phyloP scores from a whole-genome alignment of 768 basidiomycete genomes.

The Strobilomyces dryophilus region DNA sequence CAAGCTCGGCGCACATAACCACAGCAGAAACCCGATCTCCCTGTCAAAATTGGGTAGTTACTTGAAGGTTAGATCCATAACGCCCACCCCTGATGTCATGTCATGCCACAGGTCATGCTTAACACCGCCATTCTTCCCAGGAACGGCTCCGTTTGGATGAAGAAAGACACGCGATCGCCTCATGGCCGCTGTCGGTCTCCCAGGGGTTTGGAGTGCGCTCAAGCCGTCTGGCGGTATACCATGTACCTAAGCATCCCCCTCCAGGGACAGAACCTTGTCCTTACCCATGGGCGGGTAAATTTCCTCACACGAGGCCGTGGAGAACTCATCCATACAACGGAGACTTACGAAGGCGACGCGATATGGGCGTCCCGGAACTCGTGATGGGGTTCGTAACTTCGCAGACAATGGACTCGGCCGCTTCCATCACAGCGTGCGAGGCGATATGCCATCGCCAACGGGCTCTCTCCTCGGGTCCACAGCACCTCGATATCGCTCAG shows the following conservation, averaged over 20 bases:
- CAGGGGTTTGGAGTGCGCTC: background rate
- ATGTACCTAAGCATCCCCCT: background rate
- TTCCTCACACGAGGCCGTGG: background rate
- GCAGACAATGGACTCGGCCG: background rate
- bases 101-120: background rate
- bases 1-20: background rate
- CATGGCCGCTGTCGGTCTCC: conserved; percentile 20
- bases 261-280: conserved; percentile 9
- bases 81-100: conserved; percentile 16
- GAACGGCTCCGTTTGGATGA: background rate
- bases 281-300: background rate
- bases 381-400: background rate
- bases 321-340: background rate
- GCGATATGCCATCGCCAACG: background rate
- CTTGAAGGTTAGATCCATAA: conserved; percentile 17
- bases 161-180: conserved; percentile 26
- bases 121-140: conserved; percentile 12
- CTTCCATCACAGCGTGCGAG: conserved; percentile 9
- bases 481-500: background rate
- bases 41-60: no score
- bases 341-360: background rate
- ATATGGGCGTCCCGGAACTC: conserved; percentile 4
- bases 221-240: background rate
- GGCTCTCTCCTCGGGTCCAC: conserved; percentile 13
- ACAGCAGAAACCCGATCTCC: no score